A percentile compares a stretch with the other conserved stretches of the same genome.
Evolutionary conservation across 768 basidiomycete species (phyloP).

Genomic region (Pleurotus sapidus): DNA sequence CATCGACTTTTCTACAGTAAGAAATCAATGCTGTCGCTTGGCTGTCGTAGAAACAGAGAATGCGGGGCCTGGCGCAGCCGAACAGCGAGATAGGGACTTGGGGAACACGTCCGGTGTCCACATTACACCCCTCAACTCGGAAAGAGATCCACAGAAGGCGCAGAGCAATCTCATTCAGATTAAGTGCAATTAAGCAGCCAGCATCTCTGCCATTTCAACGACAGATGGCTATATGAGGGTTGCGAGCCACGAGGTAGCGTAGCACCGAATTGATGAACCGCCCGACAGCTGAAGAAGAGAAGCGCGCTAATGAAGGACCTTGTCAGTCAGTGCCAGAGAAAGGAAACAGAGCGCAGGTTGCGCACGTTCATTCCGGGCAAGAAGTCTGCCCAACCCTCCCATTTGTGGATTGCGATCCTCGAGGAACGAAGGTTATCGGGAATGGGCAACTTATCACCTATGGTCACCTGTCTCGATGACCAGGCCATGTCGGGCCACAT

Average conservation of each 20-base stretch:
- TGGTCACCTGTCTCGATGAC: too few species aligned
- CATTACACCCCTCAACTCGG: too few species aligned
- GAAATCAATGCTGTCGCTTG: not conserved
- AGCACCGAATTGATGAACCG: too few species aligned
- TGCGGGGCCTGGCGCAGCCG: too few species aligned
- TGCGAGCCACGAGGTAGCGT: not conserved
- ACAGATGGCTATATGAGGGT: not conserved
- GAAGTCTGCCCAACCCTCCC: not conserved
- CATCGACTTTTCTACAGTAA: too few species aligned
- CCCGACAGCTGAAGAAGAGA: not conserved
- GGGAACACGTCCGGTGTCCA: too few species aligned
- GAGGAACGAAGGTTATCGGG: not conserved
- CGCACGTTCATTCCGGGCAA: not conserved
- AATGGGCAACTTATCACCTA: too few species aligned
- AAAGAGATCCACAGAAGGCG: not conserved
- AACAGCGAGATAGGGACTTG: too few species aligned
- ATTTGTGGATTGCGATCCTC: conserved; percentile 1
- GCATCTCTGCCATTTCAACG: not conserved
- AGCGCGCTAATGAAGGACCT: not conserved
- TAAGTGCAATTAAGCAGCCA: too few species aligned
- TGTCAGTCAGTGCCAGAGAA: not conserved
- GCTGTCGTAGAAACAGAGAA: not conserved
- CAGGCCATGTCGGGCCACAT: too few species aligned
- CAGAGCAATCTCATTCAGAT: not conserved
- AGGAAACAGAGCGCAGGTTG: not conserved